Conservation (phyloP, 2,329 filamentous ascomycete genomes). For the Epichloe sylvatica region DNA sequence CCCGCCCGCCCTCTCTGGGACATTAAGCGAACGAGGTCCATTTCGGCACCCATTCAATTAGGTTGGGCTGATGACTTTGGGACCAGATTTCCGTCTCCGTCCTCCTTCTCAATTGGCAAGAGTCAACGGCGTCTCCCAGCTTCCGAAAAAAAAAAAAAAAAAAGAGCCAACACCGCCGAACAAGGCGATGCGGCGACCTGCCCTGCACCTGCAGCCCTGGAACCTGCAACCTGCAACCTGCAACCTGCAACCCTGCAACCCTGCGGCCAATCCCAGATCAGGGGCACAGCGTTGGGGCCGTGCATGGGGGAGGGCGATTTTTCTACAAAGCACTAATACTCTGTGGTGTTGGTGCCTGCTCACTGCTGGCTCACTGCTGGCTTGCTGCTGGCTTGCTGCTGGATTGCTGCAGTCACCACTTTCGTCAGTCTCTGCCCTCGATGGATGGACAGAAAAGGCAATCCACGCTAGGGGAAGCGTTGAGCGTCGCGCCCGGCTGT, state of each 20-base stretch:
- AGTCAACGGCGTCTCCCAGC: not conserved
- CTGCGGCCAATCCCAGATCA: slow-evolving; percentile 8
- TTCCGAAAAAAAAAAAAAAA: too few species aligned
- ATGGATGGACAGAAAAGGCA: not conserved
- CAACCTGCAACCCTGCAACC: too few species aligned
- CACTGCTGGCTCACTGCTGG: too few species aligned
- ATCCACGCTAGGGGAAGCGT: not conserved
- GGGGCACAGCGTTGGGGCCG: slow-evolving; percentile 9
- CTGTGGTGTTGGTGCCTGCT: not conserved
- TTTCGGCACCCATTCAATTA: slow-evolving; percentile 8
- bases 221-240: too few species aligned
- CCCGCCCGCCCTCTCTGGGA: slow-evolving; percentile 1
- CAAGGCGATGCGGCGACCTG: slow-evolving; percentile 9
- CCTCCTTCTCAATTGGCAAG: too few species aligned
- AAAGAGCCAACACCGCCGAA: slow-evolving; percentile 1
- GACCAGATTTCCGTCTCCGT: slow-evolving; percentile 2
- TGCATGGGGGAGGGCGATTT: slow-evolving; percentile 6
- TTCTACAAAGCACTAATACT: not conserved
- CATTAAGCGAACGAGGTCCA: slow-evolving; percentile 5
- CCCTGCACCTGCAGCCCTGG: too few species aligned
- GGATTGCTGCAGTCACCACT: not conserved
- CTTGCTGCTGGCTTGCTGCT: too few species aligned
- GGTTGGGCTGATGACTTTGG: slow-evolving; percentile 12
- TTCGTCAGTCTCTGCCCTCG: not conserved
- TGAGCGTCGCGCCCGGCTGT: not conserved